Evolutionary conservation across 2,329 filamentous ascomycete species (phyloP).

Genomic region (Ophiostoma sp.): DNA sequence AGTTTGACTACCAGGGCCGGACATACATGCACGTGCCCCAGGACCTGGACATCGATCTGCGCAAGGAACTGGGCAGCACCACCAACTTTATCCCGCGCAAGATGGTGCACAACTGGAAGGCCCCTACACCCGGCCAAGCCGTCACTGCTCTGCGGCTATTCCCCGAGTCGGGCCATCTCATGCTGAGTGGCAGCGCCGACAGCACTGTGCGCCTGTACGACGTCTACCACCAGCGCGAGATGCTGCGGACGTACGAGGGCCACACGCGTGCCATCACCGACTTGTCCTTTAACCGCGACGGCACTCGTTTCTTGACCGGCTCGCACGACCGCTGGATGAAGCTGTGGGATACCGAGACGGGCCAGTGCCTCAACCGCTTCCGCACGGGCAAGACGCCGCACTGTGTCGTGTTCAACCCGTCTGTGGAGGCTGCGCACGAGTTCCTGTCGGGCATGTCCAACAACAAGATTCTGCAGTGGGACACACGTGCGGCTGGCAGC

Average conservation of each 20-base stretch:
- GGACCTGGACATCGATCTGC: conserved; percentile 79
- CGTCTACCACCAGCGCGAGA: conserved; percentile 80
- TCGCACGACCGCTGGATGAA: conserved; percentile 96
- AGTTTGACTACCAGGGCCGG: conserved; percentile 89
- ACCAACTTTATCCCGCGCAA: conserved; percentile 97
- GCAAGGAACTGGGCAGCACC: conserved; percentile 69
- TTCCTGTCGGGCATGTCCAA: conserved; percentile 97
- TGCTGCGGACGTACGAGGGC: conserved; percentile 85
- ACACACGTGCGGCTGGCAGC: conserved; percentile 58
- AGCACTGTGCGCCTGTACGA: conserved; percentile 92
- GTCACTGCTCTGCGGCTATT: conserved; percentile 90
- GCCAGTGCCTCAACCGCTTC: conserved; percentile 80
- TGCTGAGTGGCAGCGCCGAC: conserved; percentile 87
- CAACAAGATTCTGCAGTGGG: conserved; percentile 98
- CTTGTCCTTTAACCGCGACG: conserved; percentile 76
- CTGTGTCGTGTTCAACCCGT: conserved; percentile 88
- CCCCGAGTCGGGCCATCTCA: conserved; percentile 76
- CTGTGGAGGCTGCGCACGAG: conserved; percentile 69
- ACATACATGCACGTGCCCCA: conserved; percentile 95
- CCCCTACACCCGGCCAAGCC: conserved; percentile 54
- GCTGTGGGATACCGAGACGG: conserved; percentile 96
- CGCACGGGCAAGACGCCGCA: conserved; percentile 93
- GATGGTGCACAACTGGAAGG: conserved; percentile 82
- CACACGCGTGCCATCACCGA: conserved; percentile 89
- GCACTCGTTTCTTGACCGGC: conserved; percentile 80